These are phyloP conservation scores for Fusarium pseudograminearum DNA, from an alignment of 2,329 filamentous ascomycete species.

Conservation along the genomic window DNA sequence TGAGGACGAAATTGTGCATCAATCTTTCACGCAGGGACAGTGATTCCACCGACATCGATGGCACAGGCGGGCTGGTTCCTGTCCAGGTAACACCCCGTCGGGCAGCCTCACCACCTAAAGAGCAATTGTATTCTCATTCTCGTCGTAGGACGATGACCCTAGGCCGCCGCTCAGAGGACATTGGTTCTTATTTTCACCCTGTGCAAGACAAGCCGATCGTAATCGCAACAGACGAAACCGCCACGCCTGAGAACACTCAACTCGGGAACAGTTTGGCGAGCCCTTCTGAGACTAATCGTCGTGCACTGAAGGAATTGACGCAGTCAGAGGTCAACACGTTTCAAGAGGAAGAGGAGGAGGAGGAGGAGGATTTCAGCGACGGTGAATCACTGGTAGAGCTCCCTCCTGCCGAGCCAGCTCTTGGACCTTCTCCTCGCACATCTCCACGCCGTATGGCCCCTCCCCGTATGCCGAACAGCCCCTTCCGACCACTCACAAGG, in stretches of 20 bases:
- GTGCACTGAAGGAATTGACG: conserved; percentile 43
- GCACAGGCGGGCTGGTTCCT: conserved; percentile 34
- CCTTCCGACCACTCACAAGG: conserved; percentile 20
- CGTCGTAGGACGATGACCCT: conserved; percentile 10
- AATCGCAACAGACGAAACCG: conserved; percentile 54
- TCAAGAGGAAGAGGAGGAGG: conserved; percentile 36
- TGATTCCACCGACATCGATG: conserved; percentile 48
- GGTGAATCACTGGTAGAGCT: conserved; percentile 3
- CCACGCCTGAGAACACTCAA: conserved; percentile 41
- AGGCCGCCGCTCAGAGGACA: conserved; percentile 41
- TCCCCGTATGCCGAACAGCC: conserved; percentile 14
- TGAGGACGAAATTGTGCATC: conserved; percentile 50
- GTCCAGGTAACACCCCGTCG: conserved; percentile 44
- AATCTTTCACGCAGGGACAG: conserved; percentile 52
- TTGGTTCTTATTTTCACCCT: conserved; percentile 51
- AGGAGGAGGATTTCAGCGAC: conserved; percentile 4
- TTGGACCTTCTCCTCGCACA: conserved; percentile 11
- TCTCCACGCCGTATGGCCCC: conserved; percentile 11
- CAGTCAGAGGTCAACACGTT: conserved; percentile 39
- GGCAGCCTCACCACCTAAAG: conserved; percentile 7
- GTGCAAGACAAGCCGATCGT: conserved; percentile 45
- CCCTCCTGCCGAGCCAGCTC: conserved; percentile 12
- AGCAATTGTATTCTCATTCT: conserved; percentile 8
- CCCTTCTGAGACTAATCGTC: conserved; percentile 25
- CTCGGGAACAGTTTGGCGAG: conserved; percentile 7